Evolutionary conservation across 2,329 filamentous ascomycete species (phyloP).

Genomic region (Pseudogymnoascus sp.): DNA sequence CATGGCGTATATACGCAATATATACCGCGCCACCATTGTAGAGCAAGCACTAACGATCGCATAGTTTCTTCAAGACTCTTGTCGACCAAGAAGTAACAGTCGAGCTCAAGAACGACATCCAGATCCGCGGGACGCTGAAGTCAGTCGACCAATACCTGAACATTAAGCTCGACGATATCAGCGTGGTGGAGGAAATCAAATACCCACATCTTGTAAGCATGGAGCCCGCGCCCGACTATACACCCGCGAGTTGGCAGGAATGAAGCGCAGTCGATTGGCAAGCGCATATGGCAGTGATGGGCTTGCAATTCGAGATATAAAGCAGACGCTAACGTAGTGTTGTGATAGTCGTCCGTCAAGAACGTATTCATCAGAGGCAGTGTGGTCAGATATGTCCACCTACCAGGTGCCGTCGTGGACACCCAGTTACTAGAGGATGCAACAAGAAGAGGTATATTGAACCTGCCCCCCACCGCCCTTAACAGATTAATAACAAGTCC

Average conservation of each 20-base stretch:
- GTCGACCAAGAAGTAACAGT: constrained; percentile 96
- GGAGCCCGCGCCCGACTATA: not conserved
- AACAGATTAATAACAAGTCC: constrained; percentile 20
- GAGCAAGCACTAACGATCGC: constrained; percentile 9
- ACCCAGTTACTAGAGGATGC: constrained; percentile 65
- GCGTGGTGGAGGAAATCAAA: constrained; percentile 84
- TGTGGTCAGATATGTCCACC: constrained; percentile 66
- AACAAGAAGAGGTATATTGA: constrained; percentile 51
- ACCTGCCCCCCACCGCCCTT: not conserved
- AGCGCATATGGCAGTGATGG: not conserved
- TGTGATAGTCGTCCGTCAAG: constrained; percentile 57
- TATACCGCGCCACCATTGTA: not conserved
- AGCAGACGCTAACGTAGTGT: not conserved
- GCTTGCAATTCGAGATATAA: not conserved
- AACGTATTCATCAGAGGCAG: constrained; percentile 72
- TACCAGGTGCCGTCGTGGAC: constrained; percentile 61
- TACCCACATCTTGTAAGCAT: constrained; percentile 78
- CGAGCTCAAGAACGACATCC: constrained; percentile 98
- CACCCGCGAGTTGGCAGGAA: not conserved
- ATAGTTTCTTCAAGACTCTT: constrained; percentile 95
- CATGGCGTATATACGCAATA: not conserved
- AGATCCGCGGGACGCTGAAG: constrained; percentile 90
- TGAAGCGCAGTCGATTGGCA: not conserved
- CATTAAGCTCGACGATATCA: constrained; percentile 95
- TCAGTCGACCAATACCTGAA: constrained; percentile 98